Evolutionary conservation across 2,329 filamentous ascomycete species (phyloP).

Genomic region (Venturia asperata): DNA sequence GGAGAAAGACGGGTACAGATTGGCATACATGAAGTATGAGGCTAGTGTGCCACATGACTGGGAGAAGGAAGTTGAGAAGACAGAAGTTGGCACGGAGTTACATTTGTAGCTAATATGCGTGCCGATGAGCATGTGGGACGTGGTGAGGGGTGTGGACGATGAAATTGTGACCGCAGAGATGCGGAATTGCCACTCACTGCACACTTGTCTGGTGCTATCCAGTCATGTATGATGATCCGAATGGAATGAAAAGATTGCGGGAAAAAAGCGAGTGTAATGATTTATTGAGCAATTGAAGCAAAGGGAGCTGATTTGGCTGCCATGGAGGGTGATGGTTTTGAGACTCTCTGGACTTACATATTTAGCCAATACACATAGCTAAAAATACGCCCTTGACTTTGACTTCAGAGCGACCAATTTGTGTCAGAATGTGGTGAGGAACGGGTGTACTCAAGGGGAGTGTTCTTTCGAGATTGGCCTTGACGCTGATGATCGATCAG

Average conservation of each 20-base stretch:
- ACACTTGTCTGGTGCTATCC: neutral
- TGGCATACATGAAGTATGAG: slow-evolving; percentile 10
- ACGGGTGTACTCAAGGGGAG: too few relatives aligned
- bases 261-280: too few relatives aligned
- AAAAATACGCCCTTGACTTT: neutral
- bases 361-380: neutral
- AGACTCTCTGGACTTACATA: neutral
- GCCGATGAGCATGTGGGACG: neutral
- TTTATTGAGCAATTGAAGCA: too few relatives aligned
- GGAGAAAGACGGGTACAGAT: slow-evolving; percentile 14
- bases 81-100: slow-evolving; percentile 21
- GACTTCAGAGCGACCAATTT: neutral
- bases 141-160: neutral
- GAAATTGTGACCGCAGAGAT: neutral
- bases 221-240: too few relatives aligned
- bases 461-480: too few relatives aligned
- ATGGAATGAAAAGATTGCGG: too few relatives aligned
- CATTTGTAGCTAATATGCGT: neutral
- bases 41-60: slow-evolving; percentile 11
- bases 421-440: too few relatives aligned
- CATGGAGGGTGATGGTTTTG: neutral
- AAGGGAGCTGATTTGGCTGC: neutral
- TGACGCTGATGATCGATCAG: too few relatives aligned
- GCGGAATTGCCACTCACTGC: neutral
- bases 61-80: neutral